Conservation (phyloP, 2,329 filamentous ascomycete genomes). For the Boeremia lycopersici region DNA sequence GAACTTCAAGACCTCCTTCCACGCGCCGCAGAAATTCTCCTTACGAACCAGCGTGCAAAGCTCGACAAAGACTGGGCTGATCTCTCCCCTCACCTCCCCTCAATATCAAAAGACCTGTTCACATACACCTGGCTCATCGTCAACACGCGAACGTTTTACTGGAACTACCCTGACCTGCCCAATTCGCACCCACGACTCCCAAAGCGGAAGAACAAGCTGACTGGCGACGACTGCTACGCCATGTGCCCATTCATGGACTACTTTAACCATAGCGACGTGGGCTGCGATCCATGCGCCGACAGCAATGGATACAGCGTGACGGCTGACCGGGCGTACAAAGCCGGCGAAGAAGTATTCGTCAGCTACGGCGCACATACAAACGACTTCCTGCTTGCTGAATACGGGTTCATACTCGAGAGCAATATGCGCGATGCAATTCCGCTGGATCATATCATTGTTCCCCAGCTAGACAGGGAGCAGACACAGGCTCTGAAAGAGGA, state of each 20-base stretch:
- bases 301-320: slow-evolving; percentile 61
- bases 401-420: slow-evolving; percentile 53
- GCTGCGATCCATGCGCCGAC: slow-evolving; percentile 61
- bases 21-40: slow-evolving; percentile 48
- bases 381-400: slow-evolving; percentile 75
- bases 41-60: slow-evolving; percentile 62
- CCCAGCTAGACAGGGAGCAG: slow-evolving; percentile 42
- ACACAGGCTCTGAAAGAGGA: slow-evolving; percentile 49
- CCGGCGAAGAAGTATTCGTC: slow-evolving; percentile 70
- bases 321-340: slow-evolving; percentile 57
- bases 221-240: slow-evolving; percentile 65
- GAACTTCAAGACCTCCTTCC: slow-evolving; percentile 50
- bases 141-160: slow-evolving; percentile 66
- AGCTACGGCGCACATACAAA: slow-evolving; percentile 74
- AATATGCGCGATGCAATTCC: slow-evolving; percentile 50
- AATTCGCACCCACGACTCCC: slow-evolving; percentile 48
- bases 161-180: slow-evolving; percentile 51
- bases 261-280: slow-evolving; percentile 63
- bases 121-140: slow-evolving; percentile 66
- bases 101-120: slow-evolving; percentile 52
- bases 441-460: slow-evolving; percentile 51
- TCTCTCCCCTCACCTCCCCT: slow-evolving; percentile 53
- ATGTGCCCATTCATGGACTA: slow-evolving; percentile 76
- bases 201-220: slow-evolving; percentile 49
- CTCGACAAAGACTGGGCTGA: slow-evolving; percentile 57